Base-by-base conservation (phyloP, 768 basidiomycete species). In the Tylopilus cervinicoccineus region DNA sequence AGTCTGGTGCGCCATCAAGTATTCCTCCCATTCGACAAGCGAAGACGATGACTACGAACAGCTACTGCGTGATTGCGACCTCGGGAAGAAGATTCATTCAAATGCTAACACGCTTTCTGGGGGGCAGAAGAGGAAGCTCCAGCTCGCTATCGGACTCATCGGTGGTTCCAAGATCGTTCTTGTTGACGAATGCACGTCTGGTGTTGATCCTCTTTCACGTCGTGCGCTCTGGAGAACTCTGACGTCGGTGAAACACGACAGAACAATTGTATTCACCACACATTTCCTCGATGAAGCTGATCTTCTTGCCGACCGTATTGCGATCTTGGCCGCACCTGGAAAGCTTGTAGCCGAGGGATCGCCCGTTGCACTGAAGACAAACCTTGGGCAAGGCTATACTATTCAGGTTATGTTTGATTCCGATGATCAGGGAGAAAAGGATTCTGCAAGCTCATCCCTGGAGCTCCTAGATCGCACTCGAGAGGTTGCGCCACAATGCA, bases 211-310 rank as follows among this genome's bases (percentile, higher is more conserved):
- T 3, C 66, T 92, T 29, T 88, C 88, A 47, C 72, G 88, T 42
- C 75, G 88, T 27, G 80, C 88, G 1, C 67, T 92, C 7, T 92
- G 88, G 88, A 77, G 81, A 46, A 84, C 81, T 0, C 66, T 92
- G 47, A 86, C 78, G 4, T 75, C 80, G 3, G 79, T 85, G 48
- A 77, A 83, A 13, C 71, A 82, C 28, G 80, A 83, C 36, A 72
- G 84, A 40, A 81, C 83, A 0, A 80, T 90, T 31, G 71, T 90
- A 3, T 83, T 89, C 61, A 90, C 88, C 0, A 92, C 88, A 0
- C 88, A 90, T 67, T 86, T 87, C 67, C 72, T 88, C 2, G 87
- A 89, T 48, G 86, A 89, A 63, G 88, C 88, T 0, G 88, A 90
- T 58, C 70, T 90, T 4, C 71, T 91, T 13, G 88, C 80, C 0